Evolutionary conservation across 805 yeast genomes (phyloP).

Genomic region (Candida tibetensis): DNA sequence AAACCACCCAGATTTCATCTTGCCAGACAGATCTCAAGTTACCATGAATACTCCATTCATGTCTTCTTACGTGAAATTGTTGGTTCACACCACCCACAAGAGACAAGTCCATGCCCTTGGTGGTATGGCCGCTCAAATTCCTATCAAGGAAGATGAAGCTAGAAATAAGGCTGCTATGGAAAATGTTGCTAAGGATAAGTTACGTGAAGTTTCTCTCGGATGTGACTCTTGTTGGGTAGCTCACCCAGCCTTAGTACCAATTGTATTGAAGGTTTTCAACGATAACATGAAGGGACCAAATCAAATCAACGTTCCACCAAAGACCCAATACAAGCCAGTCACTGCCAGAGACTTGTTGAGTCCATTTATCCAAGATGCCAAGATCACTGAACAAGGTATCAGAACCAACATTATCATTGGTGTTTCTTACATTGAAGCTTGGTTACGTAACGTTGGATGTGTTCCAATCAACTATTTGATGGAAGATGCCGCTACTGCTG

Average conservation of each 20-base stretch:
- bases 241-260: conserved; percentile 76
- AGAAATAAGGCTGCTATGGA: conserved; percentile 67
- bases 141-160: conserved; percentile 67
- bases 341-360: conserved; percentile 59
- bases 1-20: conserved; percentile 60
- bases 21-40: conserved; percentile 78
- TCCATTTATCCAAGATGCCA: conserved; percentile 60
- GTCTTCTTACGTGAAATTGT: conserved; percentile 70
- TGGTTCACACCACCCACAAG: conserved; percentile 71
- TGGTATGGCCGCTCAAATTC: conserved; percentile 88
- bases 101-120: conserved; percentile 87
- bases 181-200: conserved; percentile 71
- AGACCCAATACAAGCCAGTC: conserved; percentile 49
- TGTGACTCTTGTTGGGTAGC: conserved; percentile 92
- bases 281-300: conserved; percentile 81
- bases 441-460: conserved; percentile 83
- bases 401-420: conserved; percentile 73
- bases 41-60: conserved; percentile 81
- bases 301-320: conserved; percentile 59
- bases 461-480: conserved; percentile 80
- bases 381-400: conserved; percentile 69
- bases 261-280: conserved; percentile 69
- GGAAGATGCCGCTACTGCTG: conserved; percentile 93
- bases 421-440: conserved; percentile 76
- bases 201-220: conserved; percentile 73